Percentiles rank a stretch among this genome's conserved stretches.
phyloP scores from a whole-genome alignment of 495 filamentous ascomycete species.

The Aspergillus bridgeri region DNA sequence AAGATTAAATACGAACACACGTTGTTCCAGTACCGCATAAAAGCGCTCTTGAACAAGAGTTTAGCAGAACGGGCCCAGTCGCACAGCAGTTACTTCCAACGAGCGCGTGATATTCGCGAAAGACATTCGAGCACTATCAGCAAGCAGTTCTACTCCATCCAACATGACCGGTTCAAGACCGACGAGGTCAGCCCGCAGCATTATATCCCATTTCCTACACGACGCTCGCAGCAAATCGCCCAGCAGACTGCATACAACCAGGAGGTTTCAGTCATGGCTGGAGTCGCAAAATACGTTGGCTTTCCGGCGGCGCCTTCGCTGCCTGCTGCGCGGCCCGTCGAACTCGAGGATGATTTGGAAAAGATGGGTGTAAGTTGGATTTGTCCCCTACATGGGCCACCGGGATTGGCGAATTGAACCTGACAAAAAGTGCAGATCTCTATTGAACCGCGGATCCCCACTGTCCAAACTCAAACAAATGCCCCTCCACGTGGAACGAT shows the following conservation, averaged over 20 bases:
- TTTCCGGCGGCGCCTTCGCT: slow-evolving; percentile 93
- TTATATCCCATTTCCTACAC: slow-evolving; percentile 66
- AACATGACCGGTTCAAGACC: slow-evolving; percentile 80
- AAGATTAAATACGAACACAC: slow-evolving; percentile 71
- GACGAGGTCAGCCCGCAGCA: slow-evolving; percentile 80
- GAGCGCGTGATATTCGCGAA: slow-evolving; percentile 76
- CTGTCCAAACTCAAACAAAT: slow-evolving; percentile 20
- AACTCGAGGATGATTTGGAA: slow-evolving; percentile 81
- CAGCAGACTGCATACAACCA: slow-evolving; percentile 87
- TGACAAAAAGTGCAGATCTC: slow-evolving; percentile 34
- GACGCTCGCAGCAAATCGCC: slow-evolving; percentile 65
- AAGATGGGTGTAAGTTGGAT: slow-evolving; percentile 76
- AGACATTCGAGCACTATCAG: slow-evolving; percentile 72
- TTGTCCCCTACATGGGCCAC: background rate
- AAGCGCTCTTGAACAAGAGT: slow-evolving; percentile 66
- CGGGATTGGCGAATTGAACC: background rate
- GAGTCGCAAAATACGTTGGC: slow-evolving; percentile 88
- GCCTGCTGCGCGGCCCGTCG: slow-evolving; percentile 61
- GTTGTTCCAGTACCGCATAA: slow-evolving; percentile 66
- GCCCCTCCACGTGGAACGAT: slow-evolving; percentile 29
- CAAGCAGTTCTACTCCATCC: slow-evolving; percentile 84
- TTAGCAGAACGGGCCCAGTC: slow-evolving; percentile 78
- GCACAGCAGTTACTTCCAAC: slow-evolving; percentile 83
- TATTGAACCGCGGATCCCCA: slow-evolving; percentile 29
- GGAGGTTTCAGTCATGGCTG: slow-evolving; percentile 86